phyloP scores from a whole-genome alignment of 495 filamentous ascomycete genomes.

The Elasticomyces elasticus region DNA sequence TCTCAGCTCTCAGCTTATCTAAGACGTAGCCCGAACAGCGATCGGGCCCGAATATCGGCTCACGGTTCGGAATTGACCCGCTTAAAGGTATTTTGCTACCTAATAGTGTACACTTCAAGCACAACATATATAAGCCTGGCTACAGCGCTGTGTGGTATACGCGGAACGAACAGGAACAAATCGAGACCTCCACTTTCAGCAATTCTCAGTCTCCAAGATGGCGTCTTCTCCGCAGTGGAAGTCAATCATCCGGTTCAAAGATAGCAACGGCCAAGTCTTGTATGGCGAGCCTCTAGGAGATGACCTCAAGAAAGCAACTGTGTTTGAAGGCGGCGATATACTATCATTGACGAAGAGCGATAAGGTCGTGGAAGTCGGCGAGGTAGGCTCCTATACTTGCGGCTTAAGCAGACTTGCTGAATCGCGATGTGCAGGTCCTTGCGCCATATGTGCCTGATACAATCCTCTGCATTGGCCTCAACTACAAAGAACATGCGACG shows the following conservation, averaged over 20 bases:
- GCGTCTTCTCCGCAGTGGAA: neutral
- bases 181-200: too few relatives aligned
- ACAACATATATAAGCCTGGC: too few relatives aligned
- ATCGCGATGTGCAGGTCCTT: slow-evolving; percentile 1
- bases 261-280: neutral
- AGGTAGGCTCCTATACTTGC: neutral
- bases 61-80: too few relatives aligned
- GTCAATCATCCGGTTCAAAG: slow-evolving; percentile 9
- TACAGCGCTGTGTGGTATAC: too few relatives aligned
- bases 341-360: slow-evolving; percentile 1
- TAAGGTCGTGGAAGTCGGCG: neutral
- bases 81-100: too few relatives aligned
- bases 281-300: slow-evolving; percentile 4
- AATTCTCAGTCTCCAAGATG: too few relatives aligned
- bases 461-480: slow-evolving; percentile 39
- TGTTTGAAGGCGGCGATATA: slow-evolving; percentile 1
- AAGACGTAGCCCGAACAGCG: too few relatives aligned
- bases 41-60: neutral
- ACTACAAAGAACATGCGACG: slow-evolving; percentile 36
- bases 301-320: neutral
- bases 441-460: slow-evolving; percentile 2
- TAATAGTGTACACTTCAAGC: too few relatives aligned
- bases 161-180: too few relatives aligned
- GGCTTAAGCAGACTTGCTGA: too few relatives aligned
- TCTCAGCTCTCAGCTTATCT: too few relatives aligned